Base-by-base conservation (phyloP, 371 early-diverging fungal genomes). In the Thermomucor indicae-seudaticae region DNA sequence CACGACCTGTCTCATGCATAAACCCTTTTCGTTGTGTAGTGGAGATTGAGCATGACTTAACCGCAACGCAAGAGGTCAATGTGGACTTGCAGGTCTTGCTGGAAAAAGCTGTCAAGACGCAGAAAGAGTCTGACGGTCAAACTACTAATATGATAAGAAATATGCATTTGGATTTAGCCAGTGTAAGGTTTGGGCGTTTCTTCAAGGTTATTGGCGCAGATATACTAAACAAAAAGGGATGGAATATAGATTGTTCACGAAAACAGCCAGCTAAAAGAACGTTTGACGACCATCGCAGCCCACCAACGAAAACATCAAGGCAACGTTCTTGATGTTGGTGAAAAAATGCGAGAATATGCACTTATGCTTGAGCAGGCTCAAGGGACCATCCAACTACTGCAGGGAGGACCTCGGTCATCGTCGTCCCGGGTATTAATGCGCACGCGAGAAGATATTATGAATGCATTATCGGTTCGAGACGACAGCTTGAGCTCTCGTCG, bases 41-140 rank as follows among this genome's bases (percentile, higher is more conserved):
- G 29, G 62, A 68, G 45, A 72, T 72, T 20, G 72, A 72, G 25
- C 72, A 82, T 42, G 74, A 72, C 43, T 53, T 84, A 41, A 69
- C 72, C 4, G 52, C 68, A 28, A 84, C 83, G 4, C 79, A 81
- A 62, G 84, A 82, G 55, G 67, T 72, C 39, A 82, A 84, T 59
- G 83, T 82, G 34, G 80, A 82, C 48, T 58, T 84, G 28, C 83
- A 82, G 48, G 63, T 76, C 3, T 58, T 79, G 22, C 50, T 84
- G 16, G 81, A 84, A 37, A 77, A 60, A 38, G 78, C 84, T 8
- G 63, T 81, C 10, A 62, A 70, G 28, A 67, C 60, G 1, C 84
- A 84, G 51, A 84, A 75, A 52, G 74, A 80, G 55, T 63, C 73
- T 2, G 78, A 80, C 45, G 72, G 75, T 17, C 65, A 53, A 47